phyloP scores from a whole-genome alignment of 345 rosid genomes.

The Euclidium syriacum region DNA sequence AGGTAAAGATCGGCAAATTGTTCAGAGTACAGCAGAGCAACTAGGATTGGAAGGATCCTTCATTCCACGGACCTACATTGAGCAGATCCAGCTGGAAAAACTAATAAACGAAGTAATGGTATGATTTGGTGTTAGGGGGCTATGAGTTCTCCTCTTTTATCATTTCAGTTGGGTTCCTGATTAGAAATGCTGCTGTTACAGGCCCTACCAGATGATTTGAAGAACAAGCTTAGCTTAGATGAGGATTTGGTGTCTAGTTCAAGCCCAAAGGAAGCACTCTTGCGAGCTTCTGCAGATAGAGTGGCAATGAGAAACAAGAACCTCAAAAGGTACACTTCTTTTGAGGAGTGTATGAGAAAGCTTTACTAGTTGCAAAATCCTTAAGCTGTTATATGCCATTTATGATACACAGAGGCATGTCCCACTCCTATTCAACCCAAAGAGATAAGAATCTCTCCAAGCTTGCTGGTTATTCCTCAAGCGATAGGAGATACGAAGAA shows the following conservation, averaged over 20 bases:
- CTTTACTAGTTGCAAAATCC: slow-evolving; percentile 18
- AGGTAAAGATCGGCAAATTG: slow-evolving; percentile 78
- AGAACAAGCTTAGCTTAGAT: slow-evolving; percentile 73
- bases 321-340: slow-evolving; percentile 52
- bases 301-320: slow-evolving; percentile 65
- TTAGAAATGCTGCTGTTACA: slow-evolving; percentile 24
- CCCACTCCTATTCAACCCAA: slow-evolving; percentile 85
- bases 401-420: slow-evolving; percentile 57
- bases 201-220: slow-evolving; percentile 84
- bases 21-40: slow-evolving; percentile 61
- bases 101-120: slow-evolving; percentile 86
- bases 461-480: slow-evolving; percentile 37
- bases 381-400: slow-evolving; percentile 18
- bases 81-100: slow-evolving; percentile 86
- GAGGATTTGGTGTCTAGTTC: slow-evolving; percentile 86
- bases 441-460: slow-evolving; percentile 63
- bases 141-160: neutral
- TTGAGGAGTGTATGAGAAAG: slow-evolving; percentile 21
- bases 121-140: slow-evolving; percentile 20
- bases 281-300: slow-evolving; percentile 65
- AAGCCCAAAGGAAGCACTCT: slow-evolving; percentile 80
- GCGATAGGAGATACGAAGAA: slow-evolving; percentile 43
- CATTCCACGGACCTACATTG: slow-evolving; percentile 80
- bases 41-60: slow-evolving; percentile 80
- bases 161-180: slow-evolving; percentile 10